Percentiles rank a stretch among this genome's conserved stretches.
phyloP scores from a whole-genome alignment of 2,329 filamentous ascomycete genomes.

The Diaporthe destruens region DNA sequence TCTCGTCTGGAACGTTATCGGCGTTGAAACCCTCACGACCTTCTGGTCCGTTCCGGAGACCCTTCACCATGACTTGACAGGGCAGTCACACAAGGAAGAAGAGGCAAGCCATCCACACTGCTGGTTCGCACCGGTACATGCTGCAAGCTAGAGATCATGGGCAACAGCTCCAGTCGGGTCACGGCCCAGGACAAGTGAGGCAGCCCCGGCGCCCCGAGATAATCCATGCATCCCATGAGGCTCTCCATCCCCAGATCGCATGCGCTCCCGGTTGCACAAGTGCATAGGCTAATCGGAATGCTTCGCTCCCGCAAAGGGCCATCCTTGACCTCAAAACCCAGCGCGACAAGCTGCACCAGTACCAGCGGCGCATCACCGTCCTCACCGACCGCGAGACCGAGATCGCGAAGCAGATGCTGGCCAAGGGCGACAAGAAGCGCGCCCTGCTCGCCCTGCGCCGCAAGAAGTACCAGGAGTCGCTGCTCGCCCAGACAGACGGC shows the following conservation, averaged over 20 bases:
- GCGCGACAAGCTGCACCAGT: conserved; percentile 96
- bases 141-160: conserved; percentile 56
- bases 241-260: conserved; percentile 1
- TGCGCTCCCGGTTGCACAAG: neutral
- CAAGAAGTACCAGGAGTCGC: conserved; percentile 96
- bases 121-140: conserved; percentile 30
- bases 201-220: conserved; percentile 18
- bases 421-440: conserved; percentile 80
- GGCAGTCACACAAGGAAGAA: neutral
- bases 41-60: neutral
- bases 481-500: conserved; percentile 88
- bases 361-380: conserved; percentile 89
- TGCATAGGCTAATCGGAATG: conserved; percentile 25
- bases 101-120: neutral
- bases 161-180: conserved; percentile 68
- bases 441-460: conserved; percentile 90
- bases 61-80: conserved; percentile 39
- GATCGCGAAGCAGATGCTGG: conserved; percentile 86
- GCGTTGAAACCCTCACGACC: conserved; percentile 20
- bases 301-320: conserved; percentile 69
- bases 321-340: conserved; percentile 98
- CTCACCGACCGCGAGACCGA: conserved; percentile 90
- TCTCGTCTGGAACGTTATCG: conserved; percentile 32
- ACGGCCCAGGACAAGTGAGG: conserved; percentile 86
- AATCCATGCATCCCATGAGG: conserved; percentile 13